These are phyloP conservation scores for Aspergillus fumigatiaffinis DNA, from an alignment of 2,329 filamentous ascomycete species.

Conservation along the genomic window DNA sequence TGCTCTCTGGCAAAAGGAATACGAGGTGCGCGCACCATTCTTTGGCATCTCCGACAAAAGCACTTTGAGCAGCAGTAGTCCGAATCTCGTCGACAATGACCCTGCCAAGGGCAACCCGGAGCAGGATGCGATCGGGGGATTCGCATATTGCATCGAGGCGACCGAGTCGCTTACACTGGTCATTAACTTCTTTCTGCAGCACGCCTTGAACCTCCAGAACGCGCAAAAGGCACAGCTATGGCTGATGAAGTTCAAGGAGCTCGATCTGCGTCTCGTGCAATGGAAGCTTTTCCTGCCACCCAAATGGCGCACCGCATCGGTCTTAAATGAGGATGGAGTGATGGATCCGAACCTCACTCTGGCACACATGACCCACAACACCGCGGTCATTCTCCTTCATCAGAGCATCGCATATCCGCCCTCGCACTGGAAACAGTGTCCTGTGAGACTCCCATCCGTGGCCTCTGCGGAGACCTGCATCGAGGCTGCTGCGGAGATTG, in stretches of 20 bases:
- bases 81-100: no score
- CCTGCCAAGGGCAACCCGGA: background rate
- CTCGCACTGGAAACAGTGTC: no score
- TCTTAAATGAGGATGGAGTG: slow-evolving; percentile 29
- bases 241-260: slow-evolving; percentile 28
- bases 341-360: slow-evolving; percentile 51
- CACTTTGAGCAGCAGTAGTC: background rate
- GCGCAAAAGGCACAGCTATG: slow-evolving; percentile 28
- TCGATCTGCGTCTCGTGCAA: slow-evolving; percentile 28
- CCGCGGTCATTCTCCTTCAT: slow-evolving; percentile 48
- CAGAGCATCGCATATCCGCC: slow-evolving; percentile 28
- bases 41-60: slow-evolving; percentile 39
- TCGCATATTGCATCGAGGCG: slow-evolving; percentile 24
- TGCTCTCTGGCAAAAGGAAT: slow-evolving; percentile 26
- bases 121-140: slow-evolving; percentile 16
- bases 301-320: slow-evolving; percentile 30
- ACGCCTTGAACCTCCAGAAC: slow-evolving; percentile 26
- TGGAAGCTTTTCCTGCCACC: slow-evolving; percentile 30
- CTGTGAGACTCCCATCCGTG: no score
- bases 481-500: slow-evolving; percentile 41
- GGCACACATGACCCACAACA: slow-evolving; percentile 49
- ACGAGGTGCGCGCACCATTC: slow-evolving; percentile 31
- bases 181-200: slow-evolving; percentile 34
- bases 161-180: slow-evolving; percentile 34
- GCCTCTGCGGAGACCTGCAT: no score